Evolutionary conservation across 2,329 filamentous ascomycete species (phyloP).

Genomic region (Botrytis paeoniae): DNA sequence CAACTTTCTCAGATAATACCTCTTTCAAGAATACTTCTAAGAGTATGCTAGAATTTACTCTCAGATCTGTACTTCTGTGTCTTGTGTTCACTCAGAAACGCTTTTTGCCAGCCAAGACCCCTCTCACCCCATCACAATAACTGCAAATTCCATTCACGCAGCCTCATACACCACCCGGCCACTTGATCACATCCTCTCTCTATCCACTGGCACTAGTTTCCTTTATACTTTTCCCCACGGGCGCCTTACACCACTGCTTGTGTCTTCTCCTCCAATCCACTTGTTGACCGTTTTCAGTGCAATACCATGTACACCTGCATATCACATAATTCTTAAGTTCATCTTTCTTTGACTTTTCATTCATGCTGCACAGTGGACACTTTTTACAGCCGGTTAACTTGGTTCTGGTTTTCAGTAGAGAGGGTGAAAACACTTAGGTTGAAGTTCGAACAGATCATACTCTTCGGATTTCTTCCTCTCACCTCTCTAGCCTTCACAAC

Average conservation of each 20-base stretch:
- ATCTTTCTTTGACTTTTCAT: background rate
- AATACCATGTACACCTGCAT: slow-evolving; percentile 8
- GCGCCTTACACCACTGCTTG: background rate
- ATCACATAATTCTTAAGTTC: background rate
- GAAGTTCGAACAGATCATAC: background rate
- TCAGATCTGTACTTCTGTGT: no score
- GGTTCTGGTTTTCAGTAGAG: no score
- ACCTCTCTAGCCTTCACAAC: background rate
- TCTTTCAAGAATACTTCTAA: background rate
- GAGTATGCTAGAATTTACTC: background rate
- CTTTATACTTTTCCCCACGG: background rate
- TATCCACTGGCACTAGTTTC: background rate
- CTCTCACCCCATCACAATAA: background rate
- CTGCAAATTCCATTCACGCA: background rate
- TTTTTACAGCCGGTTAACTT: background rate
- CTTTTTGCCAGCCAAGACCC: background rate
- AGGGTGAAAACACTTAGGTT: background rate
- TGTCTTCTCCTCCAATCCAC: slow-evolving; percentile 7
- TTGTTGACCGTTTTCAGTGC: background rate
- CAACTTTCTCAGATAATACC: background rate
- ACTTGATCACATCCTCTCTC: background rate
- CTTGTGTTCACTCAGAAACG: background rate
- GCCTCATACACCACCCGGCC: no score
- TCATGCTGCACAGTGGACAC: background rate
- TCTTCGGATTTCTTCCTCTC: background rate